Evolutionary conservation across 345 rosid genomes (phyloP).

Genomic region (Abelmoschus esculentus): DNA sequence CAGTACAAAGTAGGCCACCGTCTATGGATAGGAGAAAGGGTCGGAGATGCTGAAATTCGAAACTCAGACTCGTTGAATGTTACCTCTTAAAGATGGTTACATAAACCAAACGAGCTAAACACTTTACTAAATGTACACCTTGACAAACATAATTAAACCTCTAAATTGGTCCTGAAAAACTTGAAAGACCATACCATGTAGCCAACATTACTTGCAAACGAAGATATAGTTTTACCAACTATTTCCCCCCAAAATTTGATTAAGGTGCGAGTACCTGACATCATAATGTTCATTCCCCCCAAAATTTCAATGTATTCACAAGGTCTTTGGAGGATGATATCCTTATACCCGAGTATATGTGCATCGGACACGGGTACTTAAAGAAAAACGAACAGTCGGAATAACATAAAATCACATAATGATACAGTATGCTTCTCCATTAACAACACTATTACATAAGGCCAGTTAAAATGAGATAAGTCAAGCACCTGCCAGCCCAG

Average conservation of each 20-base stretch:
- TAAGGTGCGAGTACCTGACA: too few relatives aligned
- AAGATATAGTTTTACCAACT: background rate
- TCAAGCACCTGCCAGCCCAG: conserved; percentile 91
- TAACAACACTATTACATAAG: background rate
- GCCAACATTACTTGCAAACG: background rate
- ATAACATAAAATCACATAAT: background rate
- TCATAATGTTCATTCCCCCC: too few relatives aligned
- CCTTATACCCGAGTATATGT: background rate
- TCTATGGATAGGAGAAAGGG: background rate
- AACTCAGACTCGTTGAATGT: background rate
- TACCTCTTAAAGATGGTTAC: background rate
- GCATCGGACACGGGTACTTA: background rate
- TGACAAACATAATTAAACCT: background rate
- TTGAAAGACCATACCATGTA: background rate
- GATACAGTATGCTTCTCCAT: background rate
- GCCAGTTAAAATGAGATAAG: background rate
- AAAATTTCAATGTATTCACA: too few relatives aligned
- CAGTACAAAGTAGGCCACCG: background rate
- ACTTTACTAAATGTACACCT: background rate
- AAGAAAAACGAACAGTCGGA: background rate
- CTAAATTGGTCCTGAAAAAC: background rate
- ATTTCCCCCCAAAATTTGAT: background rate
- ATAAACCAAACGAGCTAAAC: background rate
- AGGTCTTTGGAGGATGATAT: background rate
- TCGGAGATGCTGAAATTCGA: background rate